Conservation (phyloP, 1,139 yeast species). For the Hansenula anomala region DNA sequence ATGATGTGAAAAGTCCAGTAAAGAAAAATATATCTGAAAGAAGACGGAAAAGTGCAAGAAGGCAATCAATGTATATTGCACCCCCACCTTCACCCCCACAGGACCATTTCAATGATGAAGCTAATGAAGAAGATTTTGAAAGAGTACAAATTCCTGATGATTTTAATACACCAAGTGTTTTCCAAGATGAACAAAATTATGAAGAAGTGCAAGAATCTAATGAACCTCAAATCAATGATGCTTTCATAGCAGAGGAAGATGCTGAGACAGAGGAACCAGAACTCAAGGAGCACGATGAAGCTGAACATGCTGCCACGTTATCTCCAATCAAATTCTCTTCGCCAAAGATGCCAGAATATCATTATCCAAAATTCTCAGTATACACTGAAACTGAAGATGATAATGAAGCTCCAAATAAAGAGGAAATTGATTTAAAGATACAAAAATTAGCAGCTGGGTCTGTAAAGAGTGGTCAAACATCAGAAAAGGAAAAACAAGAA, state of each 20-base stretch:
- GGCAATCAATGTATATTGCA: constrained; percentile 33
- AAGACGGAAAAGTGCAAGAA: constrained; percentile 32
- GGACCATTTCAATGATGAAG: constrained; percentile 4
- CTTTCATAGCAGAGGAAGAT: background rate
- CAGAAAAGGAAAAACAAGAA: background rate
- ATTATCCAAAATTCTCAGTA: constrained; percentile 12
- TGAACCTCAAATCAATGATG: background rate
- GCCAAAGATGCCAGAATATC: constrained; percentile 8
- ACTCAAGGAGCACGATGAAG: background rate
- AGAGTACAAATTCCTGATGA: background rate
- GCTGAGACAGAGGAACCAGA: background rate
- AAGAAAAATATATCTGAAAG: constrained; percentile 19
- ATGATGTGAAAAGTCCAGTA: constrained; percentile 16
- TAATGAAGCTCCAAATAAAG: constrained; percentile 1
- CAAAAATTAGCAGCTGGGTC: constrained; percentile 17
- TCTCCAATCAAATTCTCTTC: constrained; percentile 20
- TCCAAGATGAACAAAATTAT: background rate
- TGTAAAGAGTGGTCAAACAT: constrained; percentile 5
- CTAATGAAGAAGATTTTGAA: constrained; percentile 4
- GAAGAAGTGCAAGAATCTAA: no score
- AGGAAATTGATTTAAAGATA: constrained; percentile 11
- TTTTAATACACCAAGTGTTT: background rate
- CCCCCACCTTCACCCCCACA: constrained; percentile 19
- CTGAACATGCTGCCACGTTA: constrained; percentile 14
- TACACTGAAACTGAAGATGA: constrained; percentile 22